Base-by-base conservation (phyloP, 2,329 filamentous ascomycete species). In the Penicillium sp. region DNA sequence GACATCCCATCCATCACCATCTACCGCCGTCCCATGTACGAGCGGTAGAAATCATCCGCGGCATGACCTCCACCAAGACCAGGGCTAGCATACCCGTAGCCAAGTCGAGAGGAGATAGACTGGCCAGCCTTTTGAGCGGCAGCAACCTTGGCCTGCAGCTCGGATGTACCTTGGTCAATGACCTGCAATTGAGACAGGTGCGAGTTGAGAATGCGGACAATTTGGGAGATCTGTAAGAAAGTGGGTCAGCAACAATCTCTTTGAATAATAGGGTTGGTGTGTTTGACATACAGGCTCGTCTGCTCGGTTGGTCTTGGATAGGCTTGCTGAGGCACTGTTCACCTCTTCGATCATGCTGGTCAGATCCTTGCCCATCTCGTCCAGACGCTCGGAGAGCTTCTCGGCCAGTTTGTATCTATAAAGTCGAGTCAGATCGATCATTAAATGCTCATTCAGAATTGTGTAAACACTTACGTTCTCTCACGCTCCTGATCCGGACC, bases 281-380 rank as follows among this genome's bases (percentile, higher is more conserved):
- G 68, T 63, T 58, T 72, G 11, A 83, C 88, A 78, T 83, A 95
- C 91, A 65, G 91, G 91, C 77, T 95, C 91, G 73, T 95, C 91
- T 27, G 91, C 85, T 77, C 96, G 96, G 76, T 85, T 89, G 57
- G 90, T 92, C 83, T 96, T 96, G 82, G 87, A 93, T 64, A 99
- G 80, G 25, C 88, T 92, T 54, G 90, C 85, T n/a, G 91, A 95
- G 61, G 96, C 93, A 66, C 88, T 87, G 73, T 99, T 99, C 72
- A 99, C 96, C 77, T 98, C 95, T 72, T 96, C 93, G 67, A 99
- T 96, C 92, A 99, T 98, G 78, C 92, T 93, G 48, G 87, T 88
- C 62, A 99, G 81, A 72, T 96, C 92, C 72, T 92, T 91, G 70
- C 92, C 92, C 86, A 98, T 96, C 67, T 96, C 92, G 57, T 96